A percentile compares a stretch with the other conserved stretches of the same genome.
Evolutionary conservation across 345 rosid genomes (phyloP).

Genomic region (Lagerstroemia speciosa): DNA sequence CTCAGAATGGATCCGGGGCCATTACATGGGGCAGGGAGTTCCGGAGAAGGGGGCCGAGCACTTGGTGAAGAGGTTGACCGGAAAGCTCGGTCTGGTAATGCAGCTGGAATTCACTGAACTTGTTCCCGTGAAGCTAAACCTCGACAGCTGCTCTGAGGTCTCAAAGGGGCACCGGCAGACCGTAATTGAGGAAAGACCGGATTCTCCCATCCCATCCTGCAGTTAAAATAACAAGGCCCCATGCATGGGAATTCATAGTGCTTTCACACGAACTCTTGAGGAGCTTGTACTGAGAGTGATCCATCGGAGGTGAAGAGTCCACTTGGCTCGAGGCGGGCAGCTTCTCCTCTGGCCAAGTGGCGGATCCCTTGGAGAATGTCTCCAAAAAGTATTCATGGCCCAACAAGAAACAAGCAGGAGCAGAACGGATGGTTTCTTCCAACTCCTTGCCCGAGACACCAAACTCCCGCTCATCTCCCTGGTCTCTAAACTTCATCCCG

Average conservation of each 20-base stretch:
- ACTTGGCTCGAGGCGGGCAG: conserved; percentile 41
- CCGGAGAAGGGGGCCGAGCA: no score
- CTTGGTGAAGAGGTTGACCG: not conserved
- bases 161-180: conserved; percentile 65
- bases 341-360: conserved; percentile 99
- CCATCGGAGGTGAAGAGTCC: conserved; percentile 34
- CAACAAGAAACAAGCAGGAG: conserved; percentile 44
- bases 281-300: conserved; percentile 56
- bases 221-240: conserved; percentile 89
- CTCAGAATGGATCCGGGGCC: conserved; percentile 7
- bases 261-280: conserved; percentile 61
- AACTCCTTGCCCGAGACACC: conserved; percentile 13
- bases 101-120: no score
- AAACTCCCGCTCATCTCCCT: conserved; percentile 19
- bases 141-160: not conserved
- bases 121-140: no score
- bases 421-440: conserved; percentile 27
- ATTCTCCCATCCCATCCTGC: conserved; percentile 95
- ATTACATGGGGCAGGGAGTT: no score
- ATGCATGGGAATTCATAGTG: conserved; percentile 53
- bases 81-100: no score
- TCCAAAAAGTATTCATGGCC: conserved; percentile 52
- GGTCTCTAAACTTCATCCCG: conserved; percentile 33
- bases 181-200: conserved; percentile 82
- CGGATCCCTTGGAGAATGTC: conserved; percentile 71